Evolutionary conservation across 108 stramenopile species (phyloP), one percentile per base, ranked within the genome.

Genomic region (Skeletonema marinoi): DNA sequence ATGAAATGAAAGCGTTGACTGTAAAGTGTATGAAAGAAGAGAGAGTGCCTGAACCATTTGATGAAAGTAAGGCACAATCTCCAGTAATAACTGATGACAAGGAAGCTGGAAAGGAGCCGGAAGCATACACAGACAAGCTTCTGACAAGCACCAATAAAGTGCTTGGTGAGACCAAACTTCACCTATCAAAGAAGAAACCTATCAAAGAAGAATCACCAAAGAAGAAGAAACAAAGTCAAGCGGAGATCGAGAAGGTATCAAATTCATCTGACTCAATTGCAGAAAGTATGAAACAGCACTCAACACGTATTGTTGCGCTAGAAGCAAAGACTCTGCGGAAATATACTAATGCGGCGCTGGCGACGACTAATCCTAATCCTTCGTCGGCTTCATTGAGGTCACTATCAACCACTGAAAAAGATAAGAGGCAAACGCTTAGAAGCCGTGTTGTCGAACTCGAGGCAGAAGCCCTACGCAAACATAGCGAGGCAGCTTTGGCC

Each of bases 401-500:
- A 5, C 51, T 71, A 30, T 59, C 69, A 19, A 61, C 51, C 16
- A 7, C 54, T 56, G 54, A 56, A 25, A 56, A 56, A 6, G 21
- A 56, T 29, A 21, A 56, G 9, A 21, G 54, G 54, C 19, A 25
- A 10, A 29, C 8, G 54, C 21, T 56, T 56, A 25, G 54, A 56
- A 4, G 54, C 54, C 54, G 54, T 4, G 54, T 78, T 64, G 69
- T 51, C 21, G 46, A 78, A 19, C 42, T 78, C 11, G 77, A 78
- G 65, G 70, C 69, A 33, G 77, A 78, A 10, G 77, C 77, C 32
- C 31, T 71, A 13, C 77, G 63, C 39, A 78, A 78, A 50, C 77
- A 78, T 50, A 63, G 65, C 6, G 70, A 70, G 77, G 77, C 77
- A 58, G 70, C 70, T 16, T 33, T 51, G 25, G 77, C 77, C 21